These are phyloP conservation scores for Phytophthora constricta DNA, from an alignment of 352 stramenopile genomes.

Conservation along the genomic window DNA sequence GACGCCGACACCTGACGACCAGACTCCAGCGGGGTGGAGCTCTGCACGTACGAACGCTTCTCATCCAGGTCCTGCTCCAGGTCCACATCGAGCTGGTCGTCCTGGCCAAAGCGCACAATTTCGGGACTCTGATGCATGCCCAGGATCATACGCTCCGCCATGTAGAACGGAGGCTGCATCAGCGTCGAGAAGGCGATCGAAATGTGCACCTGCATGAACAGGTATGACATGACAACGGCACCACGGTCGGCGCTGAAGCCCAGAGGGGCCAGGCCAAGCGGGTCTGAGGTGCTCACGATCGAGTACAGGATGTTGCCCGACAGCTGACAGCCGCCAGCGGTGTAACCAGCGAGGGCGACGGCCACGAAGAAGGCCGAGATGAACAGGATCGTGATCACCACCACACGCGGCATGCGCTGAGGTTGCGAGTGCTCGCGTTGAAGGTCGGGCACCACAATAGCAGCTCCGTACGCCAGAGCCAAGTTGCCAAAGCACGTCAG, in stretches of 20 bases:
- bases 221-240: conserved; percentile 54
- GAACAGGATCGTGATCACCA: conserved; percentile 54
- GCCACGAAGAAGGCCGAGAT: conserved; percentile 58
- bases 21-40: conserved; percentile 18
- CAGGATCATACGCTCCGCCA: conserved; percentile 51
- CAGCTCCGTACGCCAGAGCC: conserved; percentile 56
- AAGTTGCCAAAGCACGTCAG: conserved; percentile 59
- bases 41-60: conserved; percentile 27
- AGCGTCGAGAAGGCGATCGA: conserved; percentile 58
- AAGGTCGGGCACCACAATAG: conserved; percentile 58
- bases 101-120: conserved; percentile 7
- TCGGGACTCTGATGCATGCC: conserved; percentile 48
- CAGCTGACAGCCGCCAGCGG: conserved; percentile 54
- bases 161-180: conserved; percentile 62
- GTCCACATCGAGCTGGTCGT: conserved; percentile 16
- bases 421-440: conserved; percentile 61
- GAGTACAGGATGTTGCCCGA: conserved; percentile 67
- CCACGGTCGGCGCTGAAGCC: conserved; percentile 58
- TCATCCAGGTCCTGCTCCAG: conserved; percentile 18
- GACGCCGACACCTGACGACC: conserved; percentile 2
- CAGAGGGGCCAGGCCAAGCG: conserved; percentile 37
- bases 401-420: conserved; percentile 56
- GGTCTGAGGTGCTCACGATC: conserved; percentile 40
- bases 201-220: conserved; percentile 61
- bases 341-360: conserved; percentile 48